Evolutionary conservation across 2,329 filamentous ascomycete genomes (phyloP), one percentile per base, ranked within the genome.

Genomic region (Cladosporium sp.): DNA sequence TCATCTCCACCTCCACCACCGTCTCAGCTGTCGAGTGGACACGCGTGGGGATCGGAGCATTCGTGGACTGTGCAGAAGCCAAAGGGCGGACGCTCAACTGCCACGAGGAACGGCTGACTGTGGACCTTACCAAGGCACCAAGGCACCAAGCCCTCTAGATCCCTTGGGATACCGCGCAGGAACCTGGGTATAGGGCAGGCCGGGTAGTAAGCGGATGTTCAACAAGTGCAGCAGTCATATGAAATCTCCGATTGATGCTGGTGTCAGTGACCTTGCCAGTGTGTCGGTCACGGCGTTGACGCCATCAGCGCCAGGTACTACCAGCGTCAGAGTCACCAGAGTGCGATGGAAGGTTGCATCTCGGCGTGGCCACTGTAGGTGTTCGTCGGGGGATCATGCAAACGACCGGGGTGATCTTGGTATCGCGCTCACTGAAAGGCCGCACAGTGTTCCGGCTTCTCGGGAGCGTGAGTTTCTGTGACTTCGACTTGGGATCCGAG

Each of bases 61-160:
- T 8, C 24, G 49, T 39, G 49, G 36, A 52, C 36, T 32, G 36
- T 40, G 35, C 48, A 34, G 48, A 22, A 24, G 34, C 12, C 36
- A n/a, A 37, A 25, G 42, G 22, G 22, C 42, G 42, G 36, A 39
- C 36, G 13, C 20, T 50, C 20, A 4, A 24, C 34, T 52, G 49
- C 49, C 49, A 52, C 49, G 49, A 52, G 49, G 49, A 10, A 40
- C 35, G 35, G 49, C 34, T 52, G 49, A 36, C 42, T 19, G 49
- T 51, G 48, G 48, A 51, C 35, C 28, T 22, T 22, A 37, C 28
- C 34, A 19, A 49, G 25, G 20, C 13, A 45, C 40, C 40, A 25
- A 45, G 40, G 40, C 40, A 24, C 40, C 25, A 35, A 35, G 42
- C 42, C 24, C 24, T 28, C 15, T 25, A 48, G 44, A 47, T 9